phyloP scores from a whole-genome alignment of 106 monocot species.

The Amphibolis antarctica region DNA sequence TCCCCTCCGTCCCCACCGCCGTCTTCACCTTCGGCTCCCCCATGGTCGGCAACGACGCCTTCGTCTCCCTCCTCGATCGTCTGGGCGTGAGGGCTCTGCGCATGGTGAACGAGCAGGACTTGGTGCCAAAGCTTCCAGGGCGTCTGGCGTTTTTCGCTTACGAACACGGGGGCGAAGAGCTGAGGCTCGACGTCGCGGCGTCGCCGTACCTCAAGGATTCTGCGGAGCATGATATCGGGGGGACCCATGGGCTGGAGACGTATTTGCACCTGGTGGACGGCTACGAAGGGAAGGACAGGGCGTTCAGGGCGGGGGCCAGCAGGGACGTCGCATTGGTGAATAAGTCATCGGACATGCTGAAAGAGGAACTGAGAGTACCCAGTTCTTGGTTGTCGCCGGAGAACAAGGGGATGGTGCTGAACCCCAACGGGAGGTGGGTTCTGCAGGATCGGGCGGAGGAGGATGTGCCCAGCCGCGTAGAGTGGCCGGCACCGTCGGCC shows the following conservation, averaged over 20 bases:
- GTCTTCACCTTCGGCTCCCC: constrained; percentile 62
- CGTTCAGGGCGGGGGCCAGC: constrained; percentile 52
- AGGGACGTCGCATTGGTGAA: constrained; percentile 37
- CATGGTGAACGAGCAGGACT: constrained; percentile 47
- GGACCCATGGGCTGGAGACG: constrained; percentile 75
- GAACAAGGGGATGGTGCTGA: too few species aligned
- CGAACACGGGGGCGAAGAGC: constrained; percentile 24
- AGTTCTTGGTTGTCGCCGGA: too few species aligned
- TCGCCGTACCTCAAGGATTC: constrained; percentile 51
- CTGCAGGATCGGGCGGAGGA: too few species aligned
- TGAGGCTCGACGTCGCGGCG: constrained; percentile 31
- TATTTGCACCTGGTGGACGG: constrained; percentile 82
- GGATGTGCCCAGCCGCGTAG: too few species aligned
- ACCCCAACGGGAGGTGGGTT: too few species aligned
- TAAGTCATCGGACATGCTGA: too few species aligned
- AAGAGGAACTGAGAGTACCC: too few species aligned
- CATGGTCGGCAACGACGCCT: constrained; percentile 47
- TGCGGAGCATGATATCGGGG: constrained; percentile 46
- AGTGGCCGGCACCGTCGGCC: too few species aligned
- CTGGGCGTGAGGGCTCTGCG: constrained; percentile 46
- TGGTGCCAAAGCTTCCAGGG: constrained; percentile 64
- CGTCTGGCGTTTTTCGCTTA: constrained; percentile 35
- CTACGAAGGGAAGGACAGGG: constrained; percentile 27
- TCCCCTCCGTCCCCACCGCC: too few species aligned
- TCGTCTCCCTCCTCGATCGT: constrained; percentile 35